Evolutionary conservation across 495 filamentous ascomycete species (phyloP).

Genomic region (Trichoderma parareesei): DNA sequence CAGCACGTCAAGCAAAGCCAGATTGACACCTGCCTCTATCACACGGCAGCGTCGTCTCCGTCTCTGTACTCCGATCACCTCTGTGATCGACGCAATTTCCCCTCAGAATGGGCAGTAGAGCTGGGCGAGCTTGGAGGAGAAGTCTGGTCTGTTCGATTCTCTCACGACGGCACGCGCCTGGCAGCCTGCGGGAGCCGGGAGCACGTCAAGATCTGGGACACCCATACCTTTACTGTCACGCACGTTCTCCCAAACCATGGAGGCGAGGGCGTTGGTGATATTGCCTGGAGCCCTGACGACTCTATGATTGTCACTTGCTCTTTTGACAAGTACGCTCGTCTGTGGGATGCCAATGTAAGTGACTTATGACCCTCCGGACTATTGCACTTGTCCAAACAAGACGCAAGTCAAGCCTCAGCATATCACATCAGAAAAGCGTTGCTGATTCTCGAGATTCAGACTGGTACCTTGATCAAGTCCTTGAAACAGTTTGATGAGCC

Average conservation of each 20-base stretch:
- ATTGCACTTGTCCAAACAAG: too few species aligned
- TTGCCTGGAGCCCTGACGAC: constrained; percentile 91
- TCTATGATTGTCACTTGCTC: constrained; percentile 74
- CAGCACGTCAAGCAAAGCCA: constrained; percentile 74
- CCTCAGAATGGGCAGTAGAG: constrained; percentile 54
- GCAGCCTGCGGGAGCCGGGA: constrained; percentile 73
- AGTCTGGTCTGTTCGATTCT: constrained; percentile 86
- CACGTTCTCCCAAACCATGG: constrained; percentile 55
- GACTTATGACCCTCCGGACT: too few species aligned
- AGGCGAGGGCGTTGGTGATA: constrained; percentile 57
- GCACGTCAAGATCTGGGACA: constrained; percentile 75
- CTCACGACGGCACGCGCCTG: constrained; percentile 75
- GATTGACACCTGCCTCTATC: constrained; percentile 77
- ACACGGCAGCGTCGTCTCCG: constrained; percentile 69
- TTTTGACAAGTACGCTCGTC: constrained; percentile 59
- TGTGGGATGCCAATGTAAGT: constrained; percentile 74
- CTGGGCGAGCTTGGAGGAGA: constrained; percentile 73
- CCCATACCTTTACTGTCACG: constrained; percentile 55
- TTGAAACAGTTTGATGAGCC: constrained; percentile 67
- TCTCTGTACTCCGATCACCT: constrained; percentile 85
- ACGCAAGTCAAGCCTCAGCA: too few species aligned
- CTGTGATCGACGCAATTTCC: constrained; percentile 76
- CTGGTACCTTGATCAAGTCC: constrained; percentile 53
- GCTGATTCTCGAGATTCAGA: constrained; percentile 38
- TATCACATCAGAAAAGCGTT: background rate